Evolutionary conservation across 139 green algal species (phyloP), one percentile per base, ranked within the genome.

Genomic region (Micractinium sp.): DNA sequence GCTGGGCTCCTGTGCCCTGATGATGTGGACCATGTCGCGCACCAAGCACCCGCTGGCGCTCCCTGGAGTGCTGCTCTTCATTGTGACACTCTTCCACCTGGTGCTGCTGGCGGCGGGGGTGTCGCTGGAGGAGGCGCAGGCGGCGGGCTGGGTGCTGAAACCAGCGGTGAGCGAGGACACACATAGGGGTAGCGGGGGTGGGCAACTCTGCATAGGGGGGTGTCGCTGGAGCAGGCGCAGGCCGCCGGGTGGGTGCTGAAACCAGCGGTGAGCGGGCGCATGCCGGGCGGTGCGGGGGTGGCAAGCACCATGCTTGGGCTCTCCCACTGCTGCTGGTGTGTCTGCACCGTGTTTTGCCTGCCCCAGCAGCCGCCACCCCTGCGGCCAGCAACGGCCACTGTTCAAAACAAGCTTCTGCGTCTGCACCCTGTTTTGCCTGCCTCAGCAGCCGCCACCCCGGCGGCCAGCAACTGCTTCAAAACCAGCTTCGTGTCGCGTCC

Each of bases 191-290:
- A 39, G 71, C 71, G 33, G 3, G 7, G 63, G 23, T 73, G 63
- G 63, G 63, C 14, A 3, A 73, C 9, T 20, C 22, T 73, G 63
- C 7, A 12, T 29, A 20, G 12, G 20, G 94, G 94, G 2, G 86
- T 90, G 18, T 92, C 85, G 4, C 88, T 97, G 41, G 60, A 81
- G 38, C 41, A 94, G 18, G 94, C 94, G 12, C 91, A 96, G 87
- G 84, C 89, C 14, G 90, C 87, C 3, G 94, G 94, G 5, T 97
- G 95, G 95, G 91, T 93, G 79, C 91, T 95, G 82, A 39, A 80
- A 38, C 83, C 83, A 0, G 67, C 83, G 67, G 83, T 87, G 83
- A 77, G 82, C 7, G 0, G 47, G 47, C 47, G 9, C 47, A 56
- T 73, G 63, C 63, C 16, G 63, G 20, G n/a, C n/a, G n/a, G n/a